Conservation (phyloP, 2,329 filamentous ascomycete species). For the Cryphonectria nitschkei region DNA sequence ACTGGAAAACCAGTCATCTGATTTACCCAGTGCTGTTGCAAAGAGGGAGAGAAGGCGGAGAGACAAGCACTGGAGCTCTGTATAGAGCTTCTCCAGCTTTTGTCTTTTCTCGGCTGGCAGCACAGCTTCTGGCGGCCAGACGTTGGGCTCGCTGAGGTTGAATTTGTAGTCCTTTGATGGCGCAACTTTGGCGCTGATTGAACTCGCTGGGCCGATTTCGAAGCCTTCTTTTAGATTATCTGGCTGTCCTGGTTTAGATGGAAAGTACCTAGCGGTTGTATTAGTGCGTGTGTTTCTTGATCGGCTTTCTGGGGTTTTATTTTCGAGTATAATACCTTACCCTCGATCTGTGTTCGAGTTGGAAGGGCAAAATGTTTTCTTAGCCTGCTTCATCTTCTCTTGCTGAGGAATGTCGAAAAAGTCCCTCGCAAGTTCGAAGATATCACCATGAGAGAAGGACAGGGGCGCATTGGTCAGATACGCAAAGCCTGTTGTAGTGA, state of each 20-base stretch:
- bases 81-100: neutral
- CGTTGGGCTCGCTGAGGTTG: slow-evolving; percentile 11
- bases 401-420: slow-evolving; percentile 43
- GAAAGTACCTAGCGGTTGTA: slow-evolving; percentile 44
- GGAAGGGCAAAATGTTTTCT: slow-evolving; percentile 43
- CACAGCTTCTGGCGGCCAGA: neutral
- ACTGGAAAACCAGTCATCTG: slow-evolving; percentile 5
- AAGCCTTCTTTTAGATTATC: slow-evolving; percentile 53
- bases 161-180: neutral
- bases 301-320: neutral
- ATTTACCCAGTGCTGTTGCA: neutral
- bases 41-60: neutral
- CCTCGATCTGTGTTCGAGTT: slow-evolving; percentile 50
- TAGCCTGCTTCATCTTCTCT: slow-evolving; percentile 46
- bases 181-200: neutral
- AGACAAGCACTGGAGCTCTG: slow-evolving; percentile 4
- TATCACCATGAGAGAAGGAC: slow-evolving; percentile 45
- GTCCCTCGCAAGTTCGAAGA: slow-evolving; percentile 44
- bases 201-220: slow-evolving; percentile 43
- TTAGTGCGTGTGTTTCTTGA: slow-evolving; percentile 26
- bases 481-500: slow-evolving; percentile 50
- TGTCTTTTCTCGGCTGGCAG: neutral
- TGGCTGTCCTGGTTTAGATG: slow-evolving; percentile 42
- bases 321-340: slow-evolving; percentile 23
- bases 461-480: slow-evolving; percentile 49